Evolutionary conservation across 2,329 filamentous ascomycete species (phyloP).

Genomic region (Neofusicoccum cordaticola): DNA sequence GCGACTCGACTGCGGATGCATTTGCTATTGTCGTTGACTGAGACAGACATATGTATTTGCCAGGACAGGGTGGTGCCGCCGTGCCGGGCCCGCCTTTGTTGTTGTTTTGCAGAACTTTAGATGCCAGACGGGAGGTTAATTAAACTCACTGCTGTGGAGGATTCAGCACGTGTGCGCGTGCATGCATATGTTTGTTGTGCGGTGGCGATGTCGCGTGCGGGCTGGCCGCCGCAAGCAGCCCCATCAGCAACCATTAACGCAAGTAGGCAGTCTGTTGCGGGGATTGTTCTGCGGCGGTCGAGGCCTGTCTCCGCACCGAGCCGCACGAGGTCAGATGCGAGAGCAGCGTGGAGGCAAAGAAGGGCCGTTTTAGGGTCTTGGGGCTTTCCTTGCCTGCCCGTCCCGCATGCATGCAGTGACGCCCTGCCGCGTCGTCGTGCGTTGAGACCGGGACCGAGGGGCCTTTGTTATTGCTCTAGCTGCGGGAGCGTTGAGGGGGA

Average conservation of each 20-base stretch:
- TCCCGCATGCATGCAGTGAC: not conserved
- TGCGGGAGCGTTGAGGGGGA: constrained; percentile 14
- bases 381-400: not conserved
- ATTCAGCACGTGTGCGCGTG: not conserved
- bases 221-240: not conserved
- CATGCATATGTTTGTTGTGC: not conserved
- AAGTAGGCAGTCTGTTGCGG: not conserved
- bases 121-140: not conserved
- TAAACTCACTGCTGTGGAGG: not conserved
- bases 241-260: not conserved
- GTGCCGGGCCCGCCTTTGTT: not conserved
- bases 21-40: not conserved
- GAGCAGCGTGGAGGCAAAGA: not conserved
- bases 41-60: not conserved
- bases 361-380: not conserved
- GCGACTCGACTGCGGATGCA: not conserved
- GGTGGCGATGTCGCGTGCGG: not conserved
- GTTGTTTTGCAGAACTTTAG: too few species aligned
- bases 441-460: not conserved
- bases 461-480: not conserved
- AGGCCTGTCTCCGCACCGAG: not conserved
- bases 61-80: not conserved
- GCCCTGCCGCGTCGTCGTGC: not conserved
- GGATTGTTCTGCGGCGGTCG: not conserved
- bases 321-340: not conserved